phyloP scores from a whole-genome alignment of 495 filamentous ascomycete species.

The Xylaria palmicola region DNA sequence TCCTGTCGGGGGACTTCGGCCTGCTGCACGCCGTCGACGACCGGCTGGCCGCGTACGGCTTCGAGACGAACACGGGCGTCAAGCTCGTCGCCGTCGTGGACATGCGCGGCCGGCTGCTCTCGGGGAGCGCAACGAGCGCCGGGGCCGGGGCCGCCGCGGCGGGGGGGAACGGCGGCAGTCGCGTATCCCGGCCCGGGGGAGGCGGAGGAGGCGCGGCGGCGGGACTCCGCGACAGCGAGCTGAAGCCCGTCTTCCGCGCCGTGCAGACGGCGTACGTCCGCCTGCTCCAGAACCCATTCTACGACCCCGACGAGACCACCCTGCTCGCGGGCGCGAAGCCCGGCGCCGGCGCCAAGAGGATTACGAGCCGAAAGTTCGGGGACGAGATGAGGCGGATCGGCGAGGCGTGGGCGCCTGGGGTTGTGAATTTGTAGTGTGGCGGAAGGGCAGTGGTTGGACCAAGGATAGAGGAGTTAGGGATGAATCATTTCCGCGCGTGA shows the following conservation, averaged over 20 bases:
- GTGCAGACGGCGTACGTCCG: constrained; percentile 88
- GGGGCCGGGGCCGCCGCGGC: constrained; percentile 21
- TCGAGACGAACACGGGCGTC: constrained; percentile 94
- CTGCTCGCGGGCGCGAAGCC: constrained; percentile 36
- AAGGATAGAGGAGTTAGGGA: neutral
- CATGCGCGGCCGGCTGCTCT: constrained; percentile 59
- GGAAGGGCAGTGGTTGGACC: neutral
- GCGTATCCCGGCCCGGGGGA: no score
- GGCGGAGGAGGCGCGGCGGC: no score
- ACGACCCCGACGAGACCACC: constrained; percentile 77
- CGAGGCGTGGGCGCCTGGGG: constrained; percentile 63
- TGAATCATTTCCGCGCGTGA: neutral
- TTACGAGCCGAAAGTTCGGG: constrained; percentile 77
- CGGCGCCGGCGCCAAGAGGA: constrained; percentile 59
- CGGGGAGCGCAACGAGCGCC: constrained; percentile 14
- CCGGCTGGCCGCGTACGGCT: constrained; percentile 86
- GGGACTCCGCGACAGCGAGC: constrained; percentile 62
- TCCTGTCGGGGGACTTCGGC: constrained; percentile 75
- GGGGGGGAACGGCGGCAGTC: constrained; percentile 17
- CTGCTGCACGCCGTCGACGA: constrained; percentile 92
- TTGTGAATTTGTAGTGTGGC: constrained; percentile 37
- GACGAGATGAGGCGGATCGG: constrained; percentile 83
- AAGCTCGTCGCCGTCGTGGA: constrained; percentile 88
- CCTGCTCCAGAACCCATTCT: constrained; percentile 93
- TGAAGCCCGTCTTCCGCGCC: constrained; percentile 83